phyloP scores from a whole-genome alignment of 805 yeast species.

The Debaryomyces maramus region DNA sequence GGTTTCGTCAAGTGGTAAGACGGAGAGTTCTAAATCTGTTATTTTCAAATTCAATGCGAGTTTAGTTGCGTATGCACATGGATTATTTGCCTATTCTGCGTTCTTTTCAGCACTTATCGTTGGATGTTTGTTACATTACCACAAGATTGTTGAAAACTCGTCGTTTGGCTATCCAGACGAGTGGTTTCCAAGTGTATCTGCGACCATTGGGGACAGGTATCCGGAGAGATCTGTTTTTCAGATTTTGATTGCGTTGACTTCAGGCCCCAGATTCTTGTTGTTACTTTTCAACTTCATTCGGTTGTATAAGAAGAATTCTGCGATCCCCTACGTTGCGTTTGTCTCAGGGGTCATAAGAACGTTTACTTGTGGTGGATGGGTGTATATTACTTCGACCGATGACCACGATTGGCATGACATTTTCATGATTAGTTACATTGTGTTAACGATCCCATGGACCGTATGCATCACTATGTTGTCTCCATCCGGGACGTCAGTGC shows the following conservation, averaged over 20 bases:
- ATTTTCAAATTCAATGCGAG: slow-evolving; percentile 54
- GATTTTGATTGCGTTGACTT: slow-evolving; percentile 83
- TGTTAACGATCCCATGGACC: slow-evolving; percentile 92
- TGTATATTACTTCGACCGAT: slow-evolving; percentile 93
- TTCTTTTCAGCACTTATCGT: slow-evolving; percentile 72
- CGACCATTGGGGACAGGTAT: slow-evolving; percentile 94
- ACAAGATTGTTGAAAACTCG: slow-evolving; percentile 85
- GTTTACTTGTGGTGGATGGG: slow-evolving; percentile 98
- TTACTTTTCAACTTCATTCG: slow-evolving; percentile 54
- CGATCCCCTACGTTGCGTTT: slow-evolving; percentile 43
- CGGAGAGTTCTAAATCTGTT: slow-evolving; percentile 2
- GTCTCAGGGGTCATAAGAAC: slow-evolving; percentile 82
- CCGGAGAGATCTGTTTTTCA: slow-evolving; percentile 95
- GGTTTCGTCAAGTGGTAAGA: background rate
- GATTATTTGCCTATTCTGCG: slow-evolving; percentile 69
- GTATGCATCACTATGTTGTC: slow-evolving; percentile 56
- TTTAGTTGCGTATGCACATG: slow-evolving; percentile 69
- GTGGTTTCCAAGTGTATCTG: slow-evolving; percentile 98
- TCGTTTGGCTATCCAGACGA: slow-evolving; percentile 92
- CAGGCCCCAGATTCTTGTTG: slow-evolving; percentile 85
- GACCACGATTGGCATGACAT: slow-evolving; percentile 96
- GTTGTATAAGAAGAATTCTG: slow-evolving; percentile 35
- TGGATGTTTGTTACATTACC: slow-evolving; percentile 77
- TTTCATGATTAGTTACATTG: slow-evolving; percentile 88
- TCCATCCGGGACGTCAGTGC: slow-evolving; percentile 41